Evolutionary conservation across 1,139 yeast genomes (phyloP), one percentile per base, ranked within the genome.

Genomic region (Yamadazyma diddensiae): DNA sequence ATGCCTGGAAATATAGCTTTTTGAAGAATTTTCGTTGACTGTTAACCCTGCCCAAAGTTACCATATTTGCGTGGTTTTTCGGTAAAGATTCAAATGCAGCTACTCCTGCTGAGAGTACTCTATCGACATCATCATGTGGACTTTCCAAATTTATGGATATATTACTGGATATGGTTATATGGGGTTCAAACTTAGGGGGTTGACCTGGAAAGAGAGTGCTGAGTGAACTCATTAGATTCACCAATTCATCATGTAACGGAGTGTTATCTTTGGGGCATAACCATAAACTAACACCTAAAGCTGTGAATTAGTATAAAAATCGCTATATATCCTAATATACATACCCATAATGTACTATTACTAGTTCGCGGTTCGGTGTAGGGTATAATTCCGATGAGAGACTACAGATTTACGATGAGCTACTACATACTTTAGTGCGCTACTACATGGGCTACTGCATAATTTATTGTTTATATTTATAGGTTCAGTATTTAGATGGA

Each of bases 171-270:
- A 85, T 69, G 2, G 95, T 85, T 25, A 85, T 70, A 52, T 85
- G 95, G 4, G 95, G 95, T 38, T 77, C 84, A 45, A 84, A 80
- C 25, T 50, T 53, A 2, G 75, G 73, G 4, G 82, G 77, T 17
- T 81, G 82, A 29, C 79, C 83, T 11, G 85, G 85, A 49, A 84
- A 82, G 15, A 83, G 59, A 1, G 92, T 82, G 35, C 73, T 73
- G 27, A 85, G 55, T 6, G 90, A 81, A 16, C 73, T 62, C 61
- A 82, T 80, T 27, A 83, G 62, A 15, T 83, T 74, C 19, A 64
- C 59, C 28, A 84, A 55, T 31, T 79, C 77, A 38, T 80, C 86
- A 47, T 73, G 56, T 14, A 79, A 59, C 27, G 70, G 70, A 3
- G 80, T 60, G 33, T 71, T 73, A 16, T 65, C 65, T 36, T 65